phyloP scores from a whole-genome alignment of 2,329 filamentous ascomycete genomes.

The Fusarium neocosmosporiellum region DNA sequence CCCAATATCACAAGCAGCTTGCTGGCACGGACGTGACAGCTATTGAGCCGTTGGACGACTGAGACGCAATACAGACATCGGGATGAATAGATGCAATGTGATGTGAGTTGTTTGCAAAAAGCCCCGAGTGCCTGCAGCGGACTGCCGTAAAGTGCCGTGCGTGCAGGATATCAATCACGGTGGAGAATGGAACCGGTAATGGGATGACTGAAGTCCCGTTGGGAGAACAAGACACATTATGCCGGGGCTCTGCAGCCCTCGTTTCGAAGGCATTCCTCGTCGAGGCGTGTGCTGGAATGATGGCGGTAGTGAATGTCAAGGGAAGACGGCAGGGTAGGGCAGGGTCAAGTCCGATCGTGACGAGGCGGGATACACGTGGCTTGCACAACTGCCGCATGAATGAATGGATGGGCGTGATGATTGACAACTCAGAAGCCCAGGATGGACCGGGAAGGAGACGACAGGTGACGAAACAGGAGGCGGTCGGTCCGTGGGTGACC shows the following conservation, averaged over 20 bases:
- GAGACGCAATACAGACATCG: background rate
- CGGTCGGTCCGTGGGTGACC: background rate
- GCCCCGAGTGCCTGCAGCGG: background rate
- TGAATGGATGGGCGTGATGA: constrained; percentile 1
- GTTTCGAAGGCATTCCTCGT: constrained; percentile 33
- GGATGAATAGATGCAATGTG: background rate
- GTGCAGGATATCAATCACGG: background rate
- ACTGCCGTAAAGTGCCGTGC: background rate
- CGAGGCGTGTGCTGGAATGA: constrained; percentile 22
- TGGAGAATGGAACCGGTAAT: background rate
- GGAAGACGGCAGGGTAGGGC: constrained; percentile 10
- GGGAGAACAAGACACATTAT: constrained; percentile 3
- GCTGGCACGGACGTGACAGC: background rate
- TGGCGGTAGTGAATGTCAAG: constrained; percentile 15
- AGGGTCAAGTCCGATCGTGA: background rate
- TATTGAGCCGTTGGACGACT: background rate
- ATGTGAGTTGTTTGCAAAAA: background rate
- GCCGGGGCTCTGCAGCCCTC: constrained; percentile 19
- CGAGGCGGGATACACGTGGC: constrained; percentile 24
- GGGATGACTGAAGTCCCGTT: background rate
- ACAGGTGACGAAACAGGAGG: background rate
- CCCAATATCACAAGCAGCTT: background rate
- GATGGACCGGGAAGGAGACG: background rate
- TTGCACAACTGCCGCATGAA: constrained; percentile 8
- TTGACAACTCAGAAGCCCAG: background rate